phyloP scores from a whole-genome alignment of 73 alveolate genomes.

The Paramecium pentaurelia region DNA sequence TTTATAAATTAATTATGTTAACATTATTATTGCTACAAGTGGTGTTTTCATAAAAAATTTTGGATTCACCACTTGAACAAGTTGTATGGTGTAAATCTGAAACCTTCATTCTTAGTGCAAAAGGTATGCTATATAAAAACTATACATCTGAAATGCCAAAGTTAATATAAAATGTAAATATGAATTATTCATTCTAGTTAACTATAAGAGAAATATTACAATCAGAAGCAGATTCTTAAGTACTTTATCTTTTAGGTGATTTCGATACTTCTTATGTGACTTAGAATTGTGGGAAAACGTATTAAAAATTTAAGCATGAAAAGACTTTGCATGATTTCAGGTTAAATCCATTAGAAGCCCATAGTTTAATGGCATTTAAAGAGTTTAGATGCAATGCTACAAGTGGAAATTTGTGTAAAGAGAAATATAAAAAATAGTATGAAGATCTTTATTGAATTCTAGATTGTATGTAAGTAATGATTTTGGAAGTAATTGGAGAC shows the following conservation, averaged over 20 bases:
- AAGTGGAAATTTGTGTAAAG: background rate
- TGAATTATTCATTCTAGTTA: background rate
- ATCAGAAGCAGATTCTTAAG: constrained; percentile 52
- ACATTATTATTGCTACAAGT: background rate
- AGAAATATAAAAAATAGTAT: constrained; percentile 19
- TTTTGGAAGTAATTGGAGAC: background rate
- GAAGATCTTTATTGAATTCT: background rate
- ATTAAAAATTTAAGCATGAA: constrained; percentile 4
- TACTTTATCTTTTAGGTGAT: constrained; percentile 45
- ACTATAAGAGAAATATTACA: constrained; percentile 27
- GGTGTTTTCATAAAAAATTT: background rate
- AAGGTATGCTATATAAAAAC: background rate
- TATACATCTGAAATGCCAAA: background rate
- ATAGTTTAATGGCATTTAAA: background rate
- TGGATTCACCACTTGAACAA: constrained; percentile 42
- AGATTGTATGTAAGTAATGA: constrained; percentile 14
- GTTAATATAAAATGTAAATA: background rate
- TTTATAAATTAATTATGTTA: background rate
- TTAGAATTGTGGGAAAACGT: constrained; percentile 58
- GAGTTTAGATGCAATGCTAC: constrained; percentile 6
- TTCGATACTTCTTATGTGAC: constrained; percentile 8
- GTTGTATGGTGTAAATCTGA: constrained; percentile 19
- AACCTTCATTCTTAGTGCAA: background rate
- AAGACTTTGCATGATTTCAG: constrained; percentile 42
- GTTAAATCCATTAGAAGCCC: constrained; percentile 1